Base-by-base conservation (phyloP, 2,329 filamentous ascomycete species). In the Paracorniculantispora psalliotae region DNA sequence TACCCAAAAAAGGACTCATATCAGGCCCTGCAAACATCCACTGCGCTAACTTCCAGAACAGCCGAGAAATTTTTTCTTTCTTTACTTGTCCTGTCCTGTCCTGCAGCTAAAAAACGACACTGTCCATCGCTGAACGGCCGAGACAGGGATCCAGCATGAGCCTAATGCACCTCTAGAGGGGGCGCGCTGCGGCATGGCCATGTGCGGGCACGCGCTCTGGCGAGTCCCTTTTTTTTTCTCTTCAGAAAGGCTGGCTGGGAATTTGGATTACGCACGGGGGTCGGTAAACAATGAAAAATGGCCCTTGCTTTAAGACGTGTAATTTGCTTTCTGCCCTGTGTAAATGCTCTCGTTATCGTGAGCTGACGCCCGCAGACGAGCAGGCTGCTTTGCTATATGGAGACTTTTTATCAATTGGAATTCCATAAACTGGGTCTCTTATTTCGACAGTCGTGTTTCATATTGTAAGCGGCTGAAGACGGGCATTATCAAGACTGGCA, bases 91-190 rank as follows among this genome's bases (percentile, higher is more conserved):
- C 12, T 33, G 6, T 33, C 12, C 12, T 33, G 15, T 51, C 30
- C 33, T 55, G 41, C 52, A 47, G 28, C 41, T 37, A 25, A 30
- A 23, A 19, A 17, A 25, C n/a, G 12, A 30, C 33, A n/a, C 15
- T 28, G 10, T 30, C 50, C 25, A 26, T 43, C 50, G 28, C 52
- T 51, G 33, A 23, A 48, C 54, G 44, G 44, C 54, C 44, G 47
- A 51, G 55, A 51, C 46, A 51, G 46, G 52, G 52, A 37, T 41
- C 19, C 25, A 39, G 47, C 55, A 51, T 51, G 55, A 51, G 55
- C 55, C 55, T 57, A 57, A 57, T 57, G 55, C 47, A 57, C 44
- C 26, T 35, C 19, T 37, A 12, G 21, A 17, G 17, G 39, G 21
- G 54, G 44, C 44, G 25, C n/a, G n/a, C n/a, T n/a, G n/a, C 44